Evolutionary conservation across 257 asterid genomes (phyloP), one percentile per base, ranked within the genome.

Genomic region (Solanum okadae): DNA sequence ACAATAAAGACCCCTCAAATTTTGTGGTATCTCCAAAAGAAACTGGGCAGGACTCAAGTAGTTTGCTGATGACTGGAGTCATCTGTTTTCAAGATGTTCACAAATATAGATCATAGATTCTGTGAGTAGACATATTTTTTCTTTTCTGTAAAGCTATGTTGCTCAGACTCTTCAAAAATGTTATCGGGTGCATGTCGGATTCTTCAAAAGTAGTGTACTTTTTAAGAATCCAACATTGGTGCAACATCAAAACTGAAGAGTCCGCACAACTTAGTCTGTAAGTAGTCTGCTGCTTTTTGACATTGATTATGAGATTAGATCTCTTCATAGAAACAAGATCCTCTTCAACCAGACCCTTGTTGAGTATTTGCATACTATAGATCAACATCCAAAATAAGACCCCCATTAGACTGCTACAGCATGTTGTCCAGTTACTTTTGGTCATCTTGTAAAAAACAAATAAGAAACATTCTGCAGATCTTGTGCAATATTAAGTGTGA

Each of bases 21-120:
- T 88, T 87, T 96, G 27, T 90, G 95, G 94, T 95, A 93, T 89
- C 90, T 97, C 90, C 98, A 95, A 93, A 94, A 94, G 84, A 94
- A 95, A 91, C 88, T 94, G 2, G 91, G 94, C 52, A 90, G 90
- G 10, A 68, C 88, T 27, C 71, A 72, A 65, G 79, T 31, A n/a
- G 63, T 25, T 67, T 29, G 25, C 29, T 33, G 73, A 85, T 85
- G 65, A 63, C 77, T 7, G 2, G 29, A 75, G 31, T 75, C 83
- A 75, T 22, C 20, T 75, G 31, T 37, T 75, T 35, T 0, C 83
- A 33, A 72, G 81, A 20, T 73, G 81, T 34, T 73, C 46, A 34
- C 44, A 73, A 20, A 73, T 73, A 34, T 18, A 79, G 38, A 79
- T 79, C 67, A 46, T 81, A 18, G 86, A 14, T 49, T 81, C 6